A percentile compares a stretch with the other conserved stretches of the same genome.
Conservation (phyloP, 1,284 basidiomycete genomes). For the Pisolithus thermaeus region DNA sequence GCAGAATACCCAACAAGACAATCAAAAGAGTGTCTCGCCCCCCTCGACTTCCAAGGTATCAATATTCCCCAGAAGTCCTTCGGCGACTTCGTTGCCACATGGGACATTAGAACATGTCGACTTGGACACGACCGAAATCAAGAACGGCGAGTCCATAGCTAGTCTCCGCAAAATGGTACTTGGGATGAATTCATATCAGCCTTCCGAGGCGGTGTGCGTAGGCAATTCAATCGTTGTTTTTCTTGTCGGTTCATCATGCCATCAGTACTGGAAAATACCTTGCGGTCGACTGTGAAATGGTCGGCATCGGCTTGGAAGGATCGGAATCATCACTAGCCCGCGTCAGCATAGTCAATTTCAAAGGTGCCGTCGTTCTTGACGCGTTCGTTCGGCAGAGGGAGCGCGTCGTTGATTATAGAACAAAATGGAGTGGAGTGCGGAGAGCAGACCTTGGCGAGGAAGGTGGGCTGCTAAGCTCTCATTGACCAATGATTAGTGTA, state of each 20-base stretch:
- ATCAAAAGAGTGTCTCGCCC: constrained; percentile 19
- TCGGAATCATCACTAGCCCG: constrained; percentile 81
- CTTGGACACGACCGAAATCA: constrained; percentile 22
- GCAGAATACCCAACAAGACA: constrained; percentile 21
- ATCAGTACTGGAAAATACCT: constrained; percentile 72
- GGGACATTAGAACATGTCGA: constrained; percentile 8
- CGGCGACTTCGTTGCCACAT: not conserved
- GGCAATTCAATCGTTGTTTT: not conserved
- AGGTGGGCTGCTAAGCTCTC: constrained; percentile 18
- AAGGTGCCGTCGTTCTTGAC: constrained; percentile 79
- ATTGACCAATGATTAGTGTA: not conserved
- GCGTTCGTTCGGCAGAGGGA: constrained; percentile 86
- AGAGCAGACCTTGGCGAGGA: constrained; percentile 71
- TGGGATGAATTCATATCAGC: constrained; percentile 39
- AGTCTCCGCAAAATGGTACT: constrained; percentile 47
- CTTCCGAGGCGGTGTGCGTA: constrained; percentile 43
- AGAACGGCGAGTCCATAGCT: constrained; percentile 45
- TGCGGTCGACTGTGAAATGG: constrained; percentile 96
- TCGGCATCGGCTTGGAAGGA: constrained; percentile 84
- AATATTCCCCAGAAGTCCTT: constrained; percentile 1
- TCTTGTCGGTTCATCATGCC: constrained; percentile 4
- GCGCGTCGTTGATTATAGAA: constrained; percentile 90
- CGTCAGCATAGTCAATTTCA: constrained; percentile 88
- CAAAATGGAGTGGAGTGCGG: constrained; percentile 86
- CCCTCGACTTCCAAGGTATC: not conserved